These are phyloP conservation scores for Paecilomyces variotii DNA, from an alignment of 2,329 filamentous ascomycete species.

Conservation along the genomic window DNA sequence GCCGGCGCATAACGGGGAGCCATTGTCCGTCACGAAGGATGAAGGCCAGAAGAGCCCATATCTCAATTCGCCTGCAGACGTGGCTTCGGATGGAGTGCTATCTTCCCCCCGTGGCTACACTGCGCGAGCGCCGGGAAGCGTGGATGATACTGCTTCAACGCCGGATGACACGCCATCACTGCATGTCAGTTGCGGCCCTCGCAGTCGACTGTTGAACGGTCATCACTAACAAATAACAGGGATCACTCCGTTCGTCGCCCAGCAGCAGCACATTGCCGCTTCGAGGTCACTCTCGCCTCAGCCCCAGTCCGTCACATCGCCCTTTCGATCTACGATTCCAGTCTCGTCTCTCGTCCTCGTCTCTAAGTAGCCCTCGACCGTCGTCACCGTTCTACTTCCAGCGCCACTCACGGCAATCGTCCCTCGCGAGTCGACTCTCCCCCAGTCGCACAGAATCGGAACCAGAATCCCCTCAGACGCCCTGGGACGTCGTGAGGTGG, in stretches of 20 bases:
- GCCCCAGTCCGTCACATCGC: slow-evolving; percentile 73
- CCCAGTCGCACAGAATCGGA: slow-evolving; percentile 52
- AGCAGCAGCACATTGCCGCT: slow-evolving; percentile 66
- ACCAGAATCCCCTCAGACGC: slow-evolving; percentile 63
- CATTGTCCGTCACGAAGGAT: slow-evolving; percentile 17
- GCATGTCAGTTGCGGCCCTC: slow-evolving; percentile 51
- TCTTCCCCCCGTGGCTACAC: slow-evolving; percentile 15
- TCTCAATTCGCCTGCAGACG: neutral
- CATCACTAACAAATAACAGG: slow-evolving; percentile 31
- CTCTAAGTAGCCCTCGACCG: slow-evolving; percentile 55
- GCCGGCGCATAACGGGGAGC: slow-evolving; percentile 17
- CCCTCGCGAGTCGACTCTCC: slow-evolving; percentile 62
- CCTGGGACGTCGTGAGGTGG: slow-evolving; percentile 97
- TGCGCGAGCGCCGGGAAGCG: slow-evolving; percentile 27
- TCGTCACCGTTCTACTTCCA: slow-evolving; percentile 70
- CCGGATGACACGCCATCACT: slow-evolving; percentile 80
- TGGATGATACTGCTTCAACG: slow-evolving; percentile 63
- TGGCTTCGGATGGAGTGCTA: slow-evolving; percentile 12
- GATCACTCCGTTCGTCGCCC: slow-evolving; percentile 52
- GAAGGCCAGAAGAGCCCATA: slow-evolving; percentile 10
- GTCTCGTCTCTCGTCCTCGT: slow-evolving; percentile 66
- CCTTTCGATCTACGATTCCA: slow-evolving; percentile 95
- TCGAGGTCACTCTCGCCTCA: slow-evolving; percentile 59
- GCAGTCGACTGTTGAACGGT: slow-evolving; percentile 52
- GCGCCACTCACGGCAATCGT: slow-evolving; percentile 73